A percentile compares a stretch with the other conserved stretches of the same genome.
Conservation (phyloP, 1,139 yeast genomes). For the Pneumocystis oryctolagi region DNA sequence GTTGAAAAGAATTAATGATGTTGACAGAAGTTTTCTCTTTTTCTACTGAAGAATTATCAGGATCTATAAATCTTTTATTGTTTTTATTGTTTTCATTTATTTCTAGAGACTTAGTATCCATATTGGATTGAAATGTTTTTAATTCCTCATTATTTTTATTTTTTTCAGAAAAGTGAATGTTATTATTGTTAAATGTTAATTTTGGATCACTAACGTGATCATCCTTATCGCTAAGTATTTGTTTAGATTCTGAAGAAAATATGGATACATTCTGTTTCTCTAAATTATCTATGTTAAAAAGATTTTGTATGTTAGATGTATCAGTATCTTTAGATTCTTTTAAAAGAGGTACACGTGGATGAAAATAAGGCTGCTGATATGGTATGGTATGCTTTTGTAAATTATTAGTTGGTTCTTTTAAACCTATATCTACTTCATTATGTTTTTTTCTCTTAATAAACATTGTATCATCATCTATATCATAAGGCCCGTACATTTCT, state of each 20-base stretch:
- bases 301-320: neutral
- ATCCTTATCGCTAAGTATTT: neutral
- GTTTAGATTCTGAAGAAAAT: neutral
- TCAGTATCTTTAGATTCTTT: neutral
- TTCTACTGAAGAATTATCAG: neutral
- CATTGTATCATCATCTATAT: constrained; percentile 1
- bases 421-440: neutral
- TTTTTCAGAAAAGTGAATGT: neutral
- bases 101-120: neutral
- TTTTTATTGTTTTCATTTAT: neutral
- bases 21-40: neutral
- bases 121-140: neutral
- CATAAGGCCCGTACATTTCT: constrained; percentile 11
- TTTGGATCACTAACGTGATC: neutral
- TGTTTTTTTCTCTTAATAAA: neutral
- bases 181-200: neutral
- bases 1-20: neutral
- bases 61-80: neutral
- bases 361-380: neutral
- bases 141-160: neutral
- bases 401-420: neutral
- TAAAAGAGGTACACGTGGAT: neutral
- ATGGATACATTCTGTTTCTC: neutral
- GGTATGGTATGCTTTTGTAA: neutral
- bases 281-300: neutral